Base-by-base conservation (phyloP, 2,329 filamentous ascomycete species). In the Colletotrichum sp. region DNA sequence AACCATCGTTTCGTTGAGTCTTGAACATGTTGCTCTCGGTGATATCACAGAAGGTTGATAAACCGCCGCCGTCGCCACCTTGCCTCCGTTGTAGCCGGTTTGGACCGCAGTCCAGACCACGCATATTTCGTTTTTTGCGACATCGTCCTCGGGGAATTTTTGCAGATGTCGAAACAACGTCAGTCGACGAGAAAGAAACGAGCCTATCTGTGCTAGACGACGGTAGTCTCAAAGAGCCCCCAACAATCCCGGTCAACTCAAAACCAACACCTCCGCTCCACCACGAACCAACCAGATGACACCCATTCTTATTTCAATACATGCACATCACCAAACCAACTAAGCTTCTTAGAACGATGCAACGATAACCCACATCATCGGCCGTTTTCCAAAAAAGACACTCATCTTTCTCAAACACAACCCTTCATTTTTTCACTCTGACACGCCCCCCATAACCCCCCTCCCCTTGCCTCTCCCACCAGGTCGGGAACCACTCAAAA, bases 381-480 rank as follows among this genome's bases (percentile, higher is more conserved):
- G 25, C 28, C 52, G 22, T 32, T 71, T 59, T 32, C 68, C 28
- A 52, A 64, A 16, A 63, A 52, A 63, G 8, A 55, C 25, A 36
- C 19, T 52, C 44, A 55, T 72, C 32, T 48, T 34, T 61, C 68
- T 74, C 72, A 74, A 74, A 74, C 61, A n/a, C 25, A 32, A 30
- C 60, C 34, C 60, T 28, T 34, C 57, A 4, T 61, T 32, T 36
- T 66, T 71, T 66, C 32, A 34, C 6, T 48, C 22, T 32, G n/a
- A 59, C 32, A 59, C n/a, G 27, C 30, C 28, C 66, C 30, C 36
- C 39, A 48, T 44, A 6, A 39, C 16, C 9, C 39, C 39, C 39
- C 19, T 22, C 39, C 39, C 28, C 61, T 52, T 71, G 60, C 67
- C 67, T 59, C 66, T 71, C 68, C 67, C 67, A 59, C 66, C 44